These are phyloP conservation scores for Gautieria morchelliformis DNA, from an alignment of 768 basidiomycete genomes.

Conservation along the genomic window DNA sequence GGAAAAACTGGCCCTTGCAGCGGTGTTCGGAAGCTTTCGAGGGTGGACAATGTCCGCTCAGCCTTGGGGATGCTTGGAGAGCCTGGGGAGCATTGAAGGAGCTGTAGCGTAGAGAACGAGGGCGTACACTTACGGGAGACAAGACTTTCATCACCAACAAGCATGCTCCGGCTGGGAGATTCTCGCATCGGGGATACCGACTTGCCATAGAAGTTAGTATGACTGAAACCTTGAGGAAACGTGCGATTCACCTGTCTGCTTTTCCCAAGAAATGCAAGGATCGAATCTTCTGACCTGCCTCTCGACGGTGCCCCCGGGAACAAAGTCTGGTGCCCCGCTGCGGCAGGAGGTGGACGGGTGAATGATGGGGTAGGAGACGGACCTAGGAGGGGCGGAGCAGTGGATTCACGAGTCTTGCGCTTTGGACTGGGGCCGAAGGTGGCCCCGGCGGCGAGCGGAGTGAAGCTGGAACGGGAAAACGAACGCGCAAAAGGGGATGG, in stretches of 20 bases:
- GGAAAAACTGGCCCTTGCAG: neutral
- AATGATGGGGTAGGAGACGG: neutral
- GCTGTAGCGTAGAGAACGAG: neutral
- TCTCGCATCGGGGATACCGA: constrained; percentile 1
- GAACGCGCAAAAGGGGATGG: constrained; percentile 22
- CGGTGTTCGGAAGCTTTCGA: constrained; percentile 4
- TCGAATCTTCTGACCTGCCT: constrained; percentile 1
- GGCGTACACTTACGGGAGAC: neutral
- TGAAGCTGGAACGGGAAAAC: constrained; percentile 58
- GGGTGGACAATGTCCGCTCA: neutral
- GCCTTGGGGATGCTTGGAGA: neutral
- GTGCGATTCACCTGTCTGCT: neutral
- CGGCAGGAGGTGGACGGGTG: neutral
- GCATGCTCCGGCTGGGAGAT: neutral
- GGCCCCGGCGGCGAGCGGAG: constrained; percentile 49
- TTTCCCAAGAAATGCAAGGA: neutral
- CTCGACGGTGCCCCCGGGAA: neutral
- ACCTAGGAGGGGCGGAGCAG: constrained; percentile 48
- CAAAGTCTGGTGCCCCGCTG: neutral
- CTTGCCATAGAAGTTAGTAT: neutral
- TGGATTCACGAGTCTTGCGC: constrained; percentile 34
- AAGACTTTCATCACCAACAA: neutral
- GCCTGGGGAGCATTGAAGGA: neutral
- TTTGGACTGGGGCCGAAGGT: constrained; percentile 19
- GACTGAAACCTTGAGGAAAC: neutral